Percentiles rank a stretch among this genome's conserved stretches.
phyloP scores from a whole-genome alignment of 768 basidiomycete species.

The Gloeostereum incarnatum region DNA sequence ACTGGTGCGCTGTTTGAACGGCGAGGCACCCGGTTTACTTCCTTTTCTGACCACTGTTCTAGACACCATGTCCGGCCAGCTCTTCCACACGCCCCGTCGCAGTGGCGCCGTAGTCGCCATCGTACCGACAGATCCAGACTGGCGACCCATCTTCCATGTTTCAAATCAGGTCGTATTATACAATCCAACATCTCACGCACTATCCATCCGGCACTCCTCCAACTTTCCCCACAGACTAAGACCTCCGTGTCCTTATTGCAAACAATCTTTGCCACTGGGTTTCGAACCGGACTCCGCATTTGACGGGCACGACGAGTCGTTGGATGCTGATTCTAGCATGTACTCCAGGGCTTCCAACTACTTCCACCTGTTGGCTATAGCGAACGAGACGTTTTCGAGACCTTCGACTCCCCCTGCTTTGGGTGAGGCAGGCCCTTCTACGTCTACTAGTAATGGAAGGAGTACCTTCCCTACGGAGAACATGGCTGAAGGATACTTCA shows the following conservation, averaged over 20 bases:
- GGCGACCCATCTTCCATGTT: conserved; percentile 78
- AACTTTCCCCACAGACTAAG: conserved; percentile 13
- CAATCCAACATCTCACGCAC: conserved; percentile 77
- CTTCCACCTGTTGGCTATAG: conserved; percentile 66
- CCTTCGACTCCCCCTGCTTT: conserved; percentile 39
- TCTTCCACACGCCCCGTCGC: too few relatives aligned
- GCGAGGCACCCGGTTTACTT: too few relatives aligned
- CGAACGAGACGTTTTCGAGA: conserved; percentile 54
- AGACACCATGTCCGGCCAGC: too few relatives aligned
- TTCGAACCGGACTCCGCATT: conserved; percentile 19
- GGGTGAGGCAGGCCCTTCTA: conserved; percentile 4
- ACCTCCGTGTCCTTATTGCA: conserved; percentile 65
- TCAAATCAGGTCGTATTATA: conserved; percentile 85
- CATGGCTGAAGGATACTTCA: conserved; percentile 91
- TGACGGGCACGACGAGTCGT: conserved; percentile 5
- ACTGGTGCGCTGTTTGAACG: too few relatives aligned
- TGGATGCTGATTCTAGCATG: conserved; percentile 21
- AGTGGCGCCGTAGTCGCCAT: too few relatives aligned
- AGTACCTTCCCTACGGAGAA: conserved; percentile 53
- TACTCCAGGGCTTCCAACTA: conserved; percentile 39
- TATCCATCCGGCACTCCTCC: conserved; percentile 47
- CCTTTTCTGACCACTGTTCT: too few relatives aligned
- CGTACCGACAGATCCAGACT: conserved; percentile 25
- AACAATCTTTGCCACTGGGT: conserved; percentile 43
- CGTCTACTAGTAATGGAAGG: conserved; percentile 8